These are phyloP conservation scores for Saccharomycopsis guyanensis DNA, from an alignment of 805 yeast species.

Conservation along the genomic window DNA sequence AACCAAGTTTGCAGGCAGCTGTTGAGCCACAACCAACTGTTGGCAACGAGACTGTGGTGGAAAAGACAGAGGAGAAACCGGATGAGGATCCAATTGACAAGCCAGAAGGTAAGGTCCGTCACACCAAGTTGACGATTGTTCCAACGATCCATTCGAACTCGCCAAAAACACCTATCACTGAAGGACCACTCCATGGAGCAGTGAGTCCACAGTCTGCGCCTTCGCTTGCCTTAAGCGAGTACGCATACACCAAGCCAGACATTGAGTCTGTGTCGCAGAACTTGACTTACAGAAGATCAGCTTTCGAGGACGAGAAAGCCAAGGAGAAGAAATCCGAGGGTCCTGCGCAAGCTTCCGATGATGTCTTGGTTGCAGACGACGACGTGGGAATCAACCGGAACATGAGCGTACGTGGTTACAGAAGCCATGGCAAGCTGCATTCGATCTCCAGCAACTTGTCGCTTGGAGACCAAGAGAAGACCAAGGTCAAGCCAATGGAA, in stretches of 20 bases:
- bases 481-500: neutral
- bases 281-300: slow-evolving; percentile 17
- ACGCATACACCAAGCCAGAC: slow-evolving; percentile 17
- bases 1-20: neutral
- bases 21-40: neutral
- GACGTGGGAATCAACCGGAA: neutral
- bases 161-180: neutral
- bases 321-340: neutral
- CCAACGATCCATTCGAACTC: neutral
- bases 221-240: slow-evolving; percentile 3
- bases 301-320: slow-evolving; percentile 10
- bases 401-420: slow-evolving; percentile 8
- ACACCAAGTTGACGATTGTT: neutral
- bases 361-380: neutral
- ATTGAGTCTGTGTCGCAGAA: slow-evolving; percentile 14
- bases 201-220: neutral
- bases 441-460: slow-evolving; percentile 18
- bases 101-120: neutral
- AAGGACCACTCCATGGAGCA: neutral
- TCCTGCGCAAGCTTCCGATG: too few relatives aligned
- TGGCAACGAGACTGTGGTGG: too few relatives aligned
- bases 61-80: too few relatives aligned
- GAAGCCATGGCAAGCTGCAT: slow-evolving; percentile 14
- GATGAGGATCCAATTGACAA: too few relatives aligned
- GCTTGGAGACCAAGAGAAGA: slow-evolving; percentile 1